These are phyloP conservation scores for Phialemoniopsis sp. DNA, from an alignment of 2,329 filamentous ascomycete species.

Conservation along the genomic window DNA sequence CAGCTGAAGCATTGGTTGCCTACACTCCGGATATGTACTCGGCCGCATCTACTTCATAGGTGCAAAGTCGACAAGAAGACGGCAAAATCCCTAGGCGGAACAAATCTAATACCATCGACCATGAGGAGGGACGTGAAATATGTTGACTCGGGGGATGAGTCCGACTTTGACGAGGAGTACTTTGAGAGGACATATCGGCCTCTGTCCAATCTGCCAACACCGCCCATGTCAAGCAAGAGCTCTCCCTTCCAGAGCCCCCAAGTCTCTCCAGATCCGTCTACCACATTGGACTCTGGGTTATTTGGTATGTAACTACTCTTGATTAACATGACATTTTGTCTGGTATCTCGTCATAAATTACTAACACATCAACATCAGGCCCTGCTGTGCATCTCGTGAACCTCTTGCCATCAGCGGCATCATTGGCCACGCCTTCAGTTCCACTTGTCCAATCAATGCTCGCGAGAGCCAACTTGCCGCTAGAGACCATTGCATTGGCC, in stretches of 20 bases:
- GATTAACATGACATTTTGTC: no score
- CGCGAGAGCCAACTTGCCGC: constrained; percentile 50
- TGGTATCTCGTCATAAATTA: no score
- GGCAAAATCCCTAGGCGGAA: no score
- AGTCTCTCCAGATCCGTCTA: constrained; percentile 37
- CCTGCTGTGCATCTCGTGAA: constrained; percentile 64
- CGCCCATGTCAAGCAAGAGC: constrained; percentile 51
- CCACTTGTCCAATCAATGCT: constrained; percentile 58
- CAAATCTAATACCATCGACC: no score
- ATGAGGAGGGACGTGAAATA: neutral
- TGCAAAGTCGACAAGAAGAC: no score
- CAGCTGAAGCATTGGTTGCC: no score
- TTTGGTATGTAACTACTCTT: constrained; percentile 32
- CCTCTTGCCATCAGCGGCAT: constrained; percentile 60
- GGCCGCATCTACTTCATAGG: no score
- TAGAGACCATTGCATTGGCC: constrained; percentile 60
- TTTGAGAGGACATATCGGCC: constrained; percentile 60
- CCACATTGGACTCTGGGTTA: constrained; percentile 34
- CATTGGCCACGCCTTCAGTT: constrained; percentile 53
- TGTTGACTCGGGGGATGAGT: constrained; percentile 32
- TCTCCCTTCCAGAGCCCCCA: constrained; percentile 38
- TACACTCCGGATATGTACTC: no score
- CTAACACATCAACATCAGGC: constrained; percentile 32
- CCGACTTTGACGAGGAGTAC: constrained; percentile 47
- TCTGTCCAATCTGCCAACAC: constrained; percentile 64